A percentile compares a stretch with the other conserved stretches of the same genome.
Conservation (phyloP, 441 rosid genomes). For the Melastoma candidum region DNA sequence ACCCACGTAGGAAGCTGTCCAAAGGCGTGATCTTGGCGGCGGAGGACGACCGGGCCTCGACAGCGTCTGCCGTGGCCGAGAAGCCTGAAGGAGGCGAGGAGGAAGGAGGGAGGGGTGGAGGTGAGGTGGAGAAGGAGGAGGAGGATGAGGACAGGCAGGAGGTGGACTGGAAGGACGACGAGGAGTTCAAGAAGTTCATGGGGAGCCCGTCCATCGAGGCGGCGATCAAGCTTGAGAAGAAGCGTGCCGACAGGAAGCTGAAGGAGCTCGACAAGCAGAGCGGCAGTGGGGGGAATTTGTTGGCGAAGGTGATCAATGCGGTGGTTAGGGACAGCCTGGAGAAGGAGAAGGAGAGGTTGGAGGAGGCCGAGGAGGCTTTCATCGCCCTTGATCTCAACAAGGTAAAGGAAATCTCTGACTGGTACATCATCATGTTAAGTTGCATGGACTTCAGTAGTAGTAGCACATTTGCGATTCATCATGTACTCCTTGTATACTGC, state of each 20-base stretch:
- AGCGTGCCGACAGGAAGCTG: constrained; percentile 82
- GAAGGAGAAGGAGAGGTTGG: constrained; percentile 71
- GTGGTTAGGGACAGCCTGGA: constrained; percentile 49
- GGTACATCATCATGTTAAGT: too few relatives aligned
- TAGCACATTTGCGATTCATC: background rate
- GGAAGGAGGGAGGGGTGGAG: constrained; percentile 15
- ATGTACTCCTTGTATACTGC: background rate
- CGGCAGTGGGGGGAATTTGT: constrained; percentile 35
- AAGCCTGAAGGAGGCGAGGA: constrained; percentile 16
- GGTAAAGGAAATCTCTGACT: constrained; percentile 30
- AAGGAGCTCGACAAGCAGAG: constrained; percentile 65
- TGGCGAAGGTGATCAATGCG: constrained; percentile 43
- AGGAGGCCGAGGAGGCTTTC: constrained; percentile 69
- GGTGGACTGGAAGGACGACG: constrained; percentile 80
- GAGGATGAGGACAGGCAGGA: constrained; percentile 50
- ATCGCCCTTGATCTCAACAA: constrained; percentile 88
- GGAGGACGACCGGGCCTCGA: too few relatives aligned
- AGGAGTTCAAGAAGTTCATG: constrained; percentile 93
- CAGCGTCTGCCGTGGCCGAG: constrained; percentile 7
- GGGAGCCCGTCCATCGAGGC: constrained; percentile 95
- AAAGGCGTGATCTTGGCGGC: too few relatives aligned
- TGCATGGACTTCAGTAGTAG: too few relatives aligned
- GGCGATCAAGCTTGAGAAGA: constrained; percentile 89
- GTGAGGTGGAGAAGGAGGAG: constrained; percentile 13
- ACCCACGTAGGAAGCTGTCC: too few relatives aligned